Percentiles rank a stretch among this genome's conserved stretches.
Conservation (phyloP, 2,329 filamentous ascomycete genomes). For the Fusarium burgessii region DNA sequence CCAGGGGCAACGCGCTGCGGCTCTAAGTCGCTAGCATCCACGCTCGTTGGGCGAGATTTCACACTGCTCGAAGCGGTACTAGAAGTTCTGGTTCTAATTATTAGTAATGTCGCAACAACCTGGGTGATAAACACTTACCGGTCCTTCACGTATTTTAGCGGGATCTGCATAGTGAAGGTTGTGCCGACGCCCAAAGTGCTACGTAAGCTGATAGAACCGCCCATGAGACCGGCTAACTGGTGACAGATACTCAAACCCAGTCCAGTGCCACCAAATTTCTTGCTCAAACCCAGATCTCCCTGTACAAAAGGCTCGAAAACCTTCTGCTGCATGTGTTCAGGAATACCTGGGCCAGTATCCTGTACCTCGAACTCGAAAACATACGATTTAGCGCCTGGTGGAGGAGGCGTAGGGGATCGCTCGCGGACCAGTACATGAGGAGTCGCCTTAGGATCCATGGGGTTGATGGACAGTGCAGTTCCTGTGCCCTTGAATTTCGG, state of each 20-base stretch:
- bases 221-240: conserved; percentile 86
- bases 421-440: conserved; percentile 64
- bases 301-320: conserved; percentile 97
- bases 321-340: conserved; percentile 78
- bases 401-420: conserved; percentile 70
- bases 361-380: conserved; percentile 89
- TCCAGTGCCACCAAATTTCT: conserved; percentile 90
- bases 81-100: conserved; percentile 55
- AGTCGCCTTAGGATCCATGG: conserved; percentile 66
- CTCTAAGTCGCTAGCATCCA: conserved; percentile 57
- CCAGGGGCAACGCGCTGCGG: conserved; percentile 47
- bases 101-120: conserved; percentile 15
- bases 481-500: conserved; percentile 51
- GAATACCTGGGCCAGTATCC: conserved; percentile 89
- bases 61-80: conserved; percentile 68
- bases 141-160: conserved; percentile 80
- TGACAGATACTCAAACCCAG: conserved; percentile 90
- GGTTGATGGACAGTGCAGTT: conserved; percentile 72
- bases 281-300: conserved; percentile 88
- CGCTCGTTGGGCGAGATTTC: conserved; percentile 62
- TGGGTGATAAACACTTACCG: conserved; percentile 49
- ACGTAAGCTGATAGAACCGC: conserved; percentile 77
- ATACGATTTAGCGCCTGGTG: conserved; percentile 72
- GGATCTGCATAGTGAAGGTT: conserved; percentile 85
- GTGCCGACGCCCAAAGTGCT: conserved; percentile 81